These are phyloP conservation scores for Dryadomyces quercus-mongolicae DNA, from an alignment of 2,329 filamentous ascomycete species.

Conservation along the genomic window DNA sequence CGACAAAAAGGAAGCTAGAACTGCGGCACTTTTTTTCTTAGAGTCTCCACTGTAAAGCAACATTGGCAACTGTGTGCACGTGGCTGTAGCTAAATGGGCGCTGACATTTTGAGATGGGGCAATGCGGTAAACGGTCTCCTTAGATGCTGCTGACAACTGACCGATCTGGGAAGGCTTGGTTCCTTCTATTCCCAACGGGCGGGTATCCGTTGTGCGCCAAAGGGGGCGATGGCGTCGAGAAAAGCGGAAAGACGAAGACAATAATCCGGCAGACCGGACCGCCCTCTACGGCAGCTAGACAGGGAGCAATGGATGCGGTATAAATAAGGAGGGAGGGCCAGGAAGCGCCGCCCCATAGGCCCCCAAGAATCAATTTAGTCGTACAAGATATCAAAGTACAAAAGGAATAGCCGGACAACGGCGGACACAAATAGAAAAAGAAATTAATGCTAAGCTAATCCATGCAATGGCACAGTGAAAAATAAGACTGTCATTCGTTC, in stretches of 20 bases:
- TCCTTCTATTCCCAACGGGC: not conserved
- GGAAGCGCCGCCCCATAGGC: not conserved
- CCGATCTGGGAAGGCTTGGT: not conserved
- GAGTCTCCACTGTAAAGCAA: constrained; percentile 16
- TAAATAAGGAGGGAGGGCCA: too few relatives aligned
- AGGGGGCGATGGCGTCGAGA: not conserved
- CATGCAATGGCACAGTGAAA: not conserved
- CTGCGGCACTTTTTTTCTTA: constrained; percentile 12
- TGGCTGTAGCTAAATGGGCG: constrained; percentile 21
- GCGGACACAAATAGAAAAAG: not conserved
- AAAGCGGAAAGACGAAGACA: not conserved
- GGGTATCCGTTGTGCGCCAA: not conserved
- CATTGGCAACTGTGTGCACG: constrained; percentile 17
- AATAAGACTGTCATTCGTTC: not conserved
- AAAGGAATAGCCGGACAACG: not conserved
- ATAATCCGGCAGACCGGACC: not conserved
- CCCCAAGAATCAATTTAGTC: not conserved
- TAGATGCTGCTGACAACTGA: not conserved
- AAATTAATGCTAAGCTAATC: not conserved
- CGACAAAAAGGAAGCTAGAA: constrained; percentile 12
- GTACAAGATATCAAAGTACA: not conserved
- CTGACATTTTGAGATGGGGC: not conserved
- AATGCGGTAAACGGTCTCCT: not conserved
- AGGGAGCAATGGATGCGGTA: too few relatives aligned
- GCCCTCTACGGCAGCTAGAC: too few relatives aligned